These are phyloP conservation scores for Aspergillus fructus DNA, from an alignment of 2,329 filamentous ascomycete genomes.

Conservation along the genomic window DNA sequence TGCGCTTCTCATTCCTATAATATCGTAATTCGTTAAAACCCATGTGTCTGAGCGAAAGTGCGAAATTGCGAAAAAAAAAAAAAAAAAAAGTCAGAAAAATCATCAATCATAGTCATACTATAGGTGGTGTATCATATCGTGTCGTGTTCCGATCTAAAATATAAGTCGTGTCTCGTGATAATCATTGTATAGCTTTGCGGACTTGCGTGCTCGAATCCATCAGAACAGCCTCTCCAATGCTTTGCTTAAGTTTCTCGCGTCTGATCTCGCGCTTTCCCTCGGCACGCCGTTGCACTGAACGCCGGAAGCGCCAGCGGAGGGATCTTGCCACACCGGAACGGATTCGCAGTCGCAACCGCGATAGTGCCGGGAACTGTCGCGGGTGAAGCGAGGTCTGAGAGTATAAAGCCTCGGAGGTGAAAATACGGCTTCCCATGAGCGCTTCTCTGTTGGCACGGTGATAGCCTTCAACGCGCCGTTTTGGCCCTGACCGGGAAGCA, in stretches of 20 bases:
- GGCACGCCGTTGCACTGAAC: slow-evolving; percentile 43
- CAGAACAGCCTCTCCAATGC: slow-evolving; percentile 42
- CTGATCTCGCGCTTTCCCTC: slow-evolving; percentile 52
- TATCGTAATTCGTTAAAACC: neutral
- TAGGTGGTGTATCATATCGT: neutral
- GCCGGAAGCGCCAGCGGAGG: slow-evolving; percentile 49
- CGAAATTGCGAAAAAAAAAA: neutral
- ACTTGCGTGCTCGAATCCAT: slow-evolving; percentile 21
- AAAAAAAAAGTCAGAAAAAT: neutral
- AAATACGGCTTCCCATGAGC: slow-evolving; percentile 29
- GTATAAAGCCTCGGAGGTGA: slow-evolving; percentile 27
- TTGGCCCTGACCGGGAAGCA: slow-evolving; percentile 33
- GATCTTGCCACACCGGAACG: slow-evolving; percentile 53
- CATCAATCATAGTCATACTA: neutral
- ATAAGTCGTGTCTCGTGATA: slow-evolving; percentile 14
- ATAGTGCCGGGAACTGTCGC: slow-evolving; percentile 32
- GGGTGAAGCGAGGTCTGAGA: slow-evolving; percentile 33
- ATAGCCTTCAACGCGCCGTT: slow-evolving; percentile 23
- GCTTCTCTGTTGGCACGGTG: slow-evolving; percentile 31
- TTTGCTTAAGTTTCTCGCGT: slow-evolving; percentile 53
- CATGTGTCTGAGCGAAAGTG: neutral
- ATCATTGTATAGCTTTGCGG: slow-evolving; percentile 8
- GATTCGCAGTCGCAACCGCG: slow-evolving; percentile 48
- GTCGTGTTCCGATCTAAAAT: slow-evolving; percentile 6
- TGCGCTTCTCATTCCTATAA: neutral